Evolutionary conservation across 2,329 filamentous ascomycete genomes (phyloP).

Genomic region (Neurospora sp.): DNA sequence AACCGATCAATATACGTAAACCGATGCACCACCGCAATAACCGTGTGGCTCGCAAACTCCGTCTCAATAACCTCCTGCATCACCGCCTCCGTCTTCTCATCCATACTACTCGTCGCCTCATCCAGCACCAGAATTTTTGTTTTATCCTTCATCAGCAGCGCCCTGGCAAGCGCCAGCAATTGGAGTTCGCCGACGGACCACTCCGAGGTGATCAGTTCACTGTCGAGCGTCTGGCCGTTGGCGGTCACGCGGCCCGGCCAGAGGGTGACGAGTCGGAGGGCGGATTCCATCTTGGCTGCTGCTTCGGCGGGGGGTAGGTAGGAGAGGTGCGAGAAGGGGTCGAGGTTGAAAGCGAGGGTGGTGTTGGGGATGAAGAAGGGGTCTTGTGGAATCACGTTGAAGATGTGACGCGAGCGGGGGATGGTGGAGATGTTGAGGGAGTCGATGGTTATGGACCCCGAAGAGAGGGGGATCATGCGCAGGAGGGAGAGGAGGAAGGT

Average conservation of each 20-base stretch:
- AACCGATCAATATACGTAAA: constrained; percentile 8
- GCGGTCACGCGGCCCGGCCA: constrained; percentile 6
- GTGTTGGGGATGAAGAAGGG: constrained; percentile 7
- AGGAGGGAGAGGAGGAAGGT: too few relatives aligned
- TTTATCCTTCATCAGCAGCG: constrained; percentile 4
- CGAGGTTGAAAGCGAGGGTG: constrained; percentile 7
- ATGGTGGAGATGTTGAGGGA: not conserved
- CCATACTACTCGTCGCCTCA: constrained; percentile 11
- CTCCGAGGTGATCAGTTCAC: constrained; percentile 2
- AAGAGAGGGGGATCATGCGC: too few relatives aligned
- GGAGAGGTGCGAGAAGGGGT: not conserved
- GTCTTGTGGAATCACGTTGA: constrained; percentile 6
- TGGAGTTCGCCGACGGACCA: constrained; percentile 10
- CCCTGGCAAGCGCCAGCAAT: constrained; percentile 10
- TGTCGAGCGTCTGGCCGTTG: constrained; percentile 5
- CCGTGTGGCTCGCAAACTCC: constrained; percentile 6
- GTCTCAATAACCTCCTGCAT: constrained; percentile 7
- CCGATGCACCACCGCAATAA: constrained; percentile 10
- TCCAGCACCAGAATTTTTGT: constrained; percentile 10
- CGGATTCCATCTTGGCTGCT: constrained; percentile 4
- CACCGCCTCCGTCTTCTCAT: constrained; percentile 8
- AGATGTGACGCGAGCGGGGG: constrained; percentile 5
- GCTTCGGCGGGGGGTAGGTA: not conserved
- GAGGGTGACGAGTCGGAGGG: constrained; percentile 6
- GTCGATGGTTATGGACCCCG: too few relatives aligned